Conservation (phyloP, 2,329 filamentous ascomycete species). For the Fusarium begoniae region DNA sequence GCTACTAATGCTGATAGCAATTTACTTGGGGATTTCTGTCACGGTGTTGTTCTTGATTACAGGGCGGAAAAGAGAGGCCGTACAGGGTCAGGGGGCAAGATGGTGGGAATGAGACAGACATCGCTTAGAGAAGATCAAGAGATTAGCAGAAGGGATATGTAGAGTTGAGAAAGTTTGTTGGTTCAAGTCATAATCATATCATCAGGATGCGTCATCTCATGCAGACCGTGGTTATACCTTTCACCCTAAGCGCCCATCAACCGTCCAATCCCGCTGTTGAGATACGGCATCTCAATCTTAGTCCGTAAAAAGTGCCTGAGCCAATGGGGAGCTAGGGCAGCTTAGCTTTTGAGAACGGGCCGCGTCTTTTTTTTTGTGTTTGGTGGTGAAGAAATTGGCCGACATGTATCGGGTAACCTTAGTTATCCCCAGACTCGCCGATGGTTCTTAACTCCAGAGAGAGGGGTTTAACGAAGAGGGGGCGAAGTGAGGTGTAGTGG, state of each 20-base stretch:
- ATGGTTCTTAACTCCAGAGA: neutral
- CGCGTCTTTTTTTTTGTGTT: neutral
- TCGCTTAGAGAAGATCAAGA: neutral
- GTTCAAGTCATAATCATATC: neutral
- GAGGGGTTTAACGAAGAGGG: neutral
- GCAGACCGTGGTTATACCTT: neutral
- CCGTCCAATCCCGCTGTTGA: neutral
- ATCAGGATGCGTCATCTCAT: neutral
- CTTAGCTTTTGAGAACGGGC: neutral
- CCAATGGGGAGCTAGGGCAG: neutral
- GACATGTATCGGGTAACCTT: neutral
- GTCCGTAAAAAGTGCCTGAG: neutral
- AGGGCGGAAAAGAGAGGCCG: constrained; percentile 22
- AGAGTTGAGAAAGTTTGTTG: neutral
- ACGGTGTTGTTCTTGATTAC: neutral
- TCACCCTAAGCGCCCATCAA: neutral
- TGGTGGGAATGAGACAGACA: neutral
- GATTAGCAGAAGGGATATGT: neutral
- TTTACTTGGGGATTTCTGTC: neutral
- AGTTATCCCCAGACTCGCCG: neutral
- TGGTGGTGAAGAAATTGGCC: neutral
- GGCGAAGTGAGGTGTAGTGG: neutral
- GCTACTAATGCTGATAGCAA: fast-evolving
- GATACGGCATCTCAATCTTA: neutral
- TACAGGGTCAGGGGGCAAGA: neutral